Evolutionary conservation across 164 flowering plant genomes (phyloP).

Genomic region (Macadamia integrifolia): DNA sequence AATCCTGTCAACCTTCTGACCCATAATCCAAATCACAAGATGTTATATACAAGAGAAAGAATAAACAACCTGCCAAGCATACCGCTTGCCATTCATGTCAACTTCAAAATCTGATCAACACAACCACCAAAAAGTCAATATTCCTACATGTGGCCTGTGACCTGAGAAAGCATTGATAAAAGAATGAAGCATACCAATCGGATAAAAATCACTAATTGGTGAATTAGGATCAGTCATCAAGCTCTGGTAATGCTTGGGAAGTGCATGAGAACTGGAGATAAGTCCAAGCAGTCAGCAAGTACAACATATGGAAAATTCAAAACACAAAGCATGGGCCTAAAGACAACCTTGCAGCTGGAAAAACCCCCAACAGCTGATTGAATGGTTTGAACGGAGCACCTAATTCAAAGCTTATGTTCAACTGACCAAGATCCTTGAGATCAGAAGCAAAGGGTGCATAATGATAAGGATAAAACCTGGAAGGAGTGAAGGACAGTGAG

Average conservation of each 20-base stretch:
- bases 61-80: slow-evolving; percentile 78
- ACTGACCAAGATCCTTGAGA: slow-evolving; percentile 65
- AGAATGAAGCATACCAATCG: slow-evolving; percentile 48
- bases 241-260: slow-evolving; percentile 70
- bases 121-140: background rate
- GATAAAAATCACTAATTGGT: slow-evolving; percentile 94
- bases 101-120: slow-evolving; percentile 82
- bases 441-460: slow-evolving; percentile 99
- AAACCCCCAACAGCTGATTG: slow-evolving; percentile 89
- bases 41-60: background rate
- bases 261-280: slow-evolving; percentile 83
- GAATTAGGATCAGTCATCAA: slow-evolving; percentile 88
- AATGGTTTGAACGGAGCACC: slow-evolving; percentile 97
- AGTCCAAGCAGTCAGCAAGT: slow-evolving; percentile 5
- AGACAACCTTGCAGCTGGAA: slow-evolving; percentile 94
- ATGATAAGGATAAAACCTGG: slow-evolving; percentile 97
- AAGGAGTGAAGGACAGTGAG: background rate
- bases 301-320: background rate
- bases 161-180: background rate
- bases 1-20: background rate
- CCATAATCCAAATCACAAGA: background rate
- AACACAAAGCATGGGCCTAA: background rate
- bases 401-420: slow-evolving; percentile 67
- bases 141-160: background rate
- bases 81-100: slow-evolving; percentile 98